Evolutionary conservation across 2,329 filamentous ascomycete species (phyloP), one percentile per base, ranked within the genome.

Genomic region (Calycina herbarum): DNA sequence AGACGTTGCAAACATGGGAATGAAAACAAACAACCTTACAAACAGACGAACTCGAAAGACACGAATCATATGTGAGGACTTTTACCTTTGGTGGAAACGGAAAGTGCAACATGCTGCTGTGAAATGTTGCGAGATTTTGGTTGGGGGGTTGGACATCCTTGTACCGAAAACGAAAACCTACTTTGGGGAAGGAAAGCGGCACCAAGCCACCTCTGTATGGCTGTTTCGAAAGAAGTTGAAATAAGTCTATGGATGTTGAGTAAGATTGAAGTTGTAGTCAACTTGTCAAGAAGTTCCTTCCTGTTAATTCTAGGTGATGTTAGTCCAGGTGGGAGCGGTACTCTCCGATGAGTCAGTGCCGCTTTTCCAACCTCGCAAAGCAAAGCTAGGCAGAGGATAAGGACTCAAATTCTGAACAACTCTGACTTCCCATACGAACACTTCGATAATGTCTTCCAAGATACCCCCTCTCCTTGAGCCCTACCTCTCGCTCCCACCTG

Each of bases 391-490:
- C 3, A 5, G 31, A 33, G 31, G 31, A 33, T 33, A 33, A 5
- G 20, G 48, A 54, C 48, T 54, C 11, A 24, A 27, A 27, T 54
- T 54, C 24, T 54, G 48, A 54, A 24, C 48, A 27, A 54, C 48
- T 54, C 48, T 13, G 20, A 8, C 48, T 54, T 54, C 48, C 20
- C 48, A 54, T 13, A 54, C 48, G 29, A 54, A 54, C 20, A 24
- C 35, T 20, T 60, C 27, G 68, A 65, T 60, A 20, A 75, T 75
- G 73, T 68, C 73, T 35, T 71, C 71, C 11, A 71, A 73, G 45
- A 74, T 74, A 31, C 89, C 90, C 2, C 81, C 85, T 64, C 83
- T 89, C 2, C 81, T 93, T 15, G 84, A 90, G 72, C 82, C 87
- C 6, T 89, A 89, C 76, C 81, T 91, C 61, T 73, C 78, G 58